Evolutionary conservation across 169 alveolate genomes (phyloP).

Genomic region (Theileria equi): DNA sequence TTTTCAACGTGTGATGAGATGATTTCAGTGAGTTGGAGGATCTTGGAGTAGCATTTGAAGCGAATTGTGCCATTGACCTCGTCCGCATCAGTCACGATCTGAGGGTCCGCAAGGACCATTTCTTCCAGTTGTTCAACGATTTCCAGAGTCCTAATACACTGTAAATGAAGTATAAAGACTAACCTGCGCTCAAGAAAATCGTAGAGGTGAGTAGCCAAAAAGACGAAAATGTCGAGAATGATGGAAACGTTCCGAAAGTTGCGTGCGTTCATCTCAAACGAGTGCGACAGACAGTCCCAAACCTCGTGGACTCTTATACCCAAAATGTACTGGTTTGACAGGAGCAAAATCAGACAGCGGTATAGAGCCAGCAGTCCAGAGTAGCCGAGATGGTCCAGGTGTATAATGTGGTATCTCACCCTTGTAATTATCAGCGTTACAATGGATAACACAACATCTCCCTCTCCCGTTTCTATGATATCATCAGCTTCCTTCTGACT

Average conservation of each 20-base stretch:
- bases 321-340: slow-evolving; percentile 32
- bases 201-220: slow-evolving; percentile 8
- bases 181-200: slow-evolving; percentile 44
- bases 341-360: slow-evolving; percentile 3
- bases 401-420: slow-evolving; percentile 25
- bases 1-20: slow-evolving; percentile 22
- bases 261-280: slow-evolving; percentile 22
- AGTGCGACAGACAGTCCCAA: slow-evolving; percentile 46
- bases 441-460: slow-evolving; percentile 8
- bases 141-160: background rate
- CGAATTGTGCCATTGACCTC: slow-evolving; percentile 36
- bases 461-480: slow-evolving; percentile 17
- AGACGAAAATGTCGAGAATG: slow-evolving; percentile 25
- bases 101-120: slow-evolving; percentile 21
- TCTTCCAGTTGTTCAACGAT: slow-evolving; percentile 24
- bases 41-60: slow-evolving; percentile 10
- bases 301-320: slow-evolving; percentile 38
- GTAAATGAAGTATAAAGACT: background rate
- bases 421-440: slow-evolving; percentile 45
- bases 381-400: background rate
- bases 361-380: slow-evolving; percentile 15
- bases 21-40: slow-evolving; percentile 12
- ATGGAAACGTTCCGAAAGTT: slow-evolving; percentile 12
- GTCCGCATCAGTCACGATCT: slow-evolving; percentile 41
- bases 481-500: background rate